Base-by-base conservation (phyloP, 23 red algal species). In the Gracilariopsis chorda region DNA sequence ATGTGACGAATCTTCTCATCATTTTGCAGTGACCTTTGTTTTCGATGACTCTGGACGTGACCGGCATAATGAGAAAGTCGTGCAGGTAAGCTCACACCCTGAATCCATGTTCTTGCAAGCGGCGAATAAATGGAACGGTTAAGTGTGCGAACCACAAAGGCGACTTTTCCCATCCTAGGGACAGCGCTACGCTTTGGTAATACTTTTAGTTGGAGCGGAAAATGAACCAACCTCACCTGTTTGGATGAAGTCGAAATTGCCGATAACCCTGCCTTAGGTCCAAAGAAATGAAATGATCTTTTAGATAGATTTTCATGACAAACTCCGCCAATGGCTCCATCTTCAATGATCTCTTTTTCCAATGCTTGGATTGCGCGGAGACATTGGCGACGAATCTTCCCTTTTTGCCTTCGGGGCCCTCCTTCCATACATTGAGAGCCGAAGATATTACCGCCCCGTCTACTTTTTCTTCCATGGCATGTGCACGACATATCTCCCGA, bases 381-480 rank as follows among this genome's bases (percentile, higher is more conserved):
- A 78, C 11, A 28, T 47, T 78, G 29, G 48, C 72, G 11, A 78
- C 72, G 14, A 78, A 78, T 39, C 17, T 78, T 30, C 29, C 72
- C 72, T 78, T 78, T 29, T 39, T 47, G 13, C 19, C 72, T 39
- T 49, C 72, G 29, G 29, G 29, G 12, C 48, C 42, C 19, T 39
- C 72, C 72, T 78, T 19, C 72, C 72, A 78, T 30, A 78, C 30
- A 12, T 16, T 28, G 30, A 78, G 48, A 16, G 72, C 72, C 48
- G 72, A 78, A 19, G 30, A 49, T 17, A 78, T 39, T 39, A 78
- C 48, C 17, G 46, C 28, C 42, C 72, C 72, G 13, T 78, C 11
- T 28, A 10, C 12, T 48, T 14, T 19, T 29, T 51, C 11, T 39
- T 29, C 19, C 72, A 51, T 39, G 29, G 14, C 39, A 19, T 78